Percentiles rank a stretch among this genome's conserved stretches.
Conservation (phyloP, 225 moss, liverwort and hornwort genomes). For the Polytrichum formosum region DNA sequence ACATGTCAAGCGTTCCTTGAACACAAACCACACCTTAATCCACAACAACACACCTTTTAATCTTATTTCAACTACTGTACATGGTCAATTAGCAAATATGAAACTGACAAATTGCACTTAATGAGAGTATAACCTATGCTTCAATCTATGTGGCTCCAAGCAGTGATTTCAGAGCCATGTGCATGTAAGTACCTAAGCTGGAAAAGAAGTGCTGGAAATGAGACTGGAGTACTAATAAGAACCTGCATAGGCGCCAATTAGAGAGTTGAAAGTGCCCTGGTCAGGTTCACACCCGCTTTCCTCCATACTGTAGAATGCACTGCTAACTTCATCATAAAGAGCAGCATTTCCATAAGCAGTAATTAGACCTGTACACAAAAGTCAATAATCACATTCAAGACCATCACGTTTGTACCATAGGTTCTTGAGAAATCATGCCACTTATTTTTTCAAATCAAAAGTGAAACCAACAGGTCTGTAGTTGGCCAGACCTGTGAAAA, state of each 20-base stretch:
- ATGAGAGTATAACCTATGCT: background rate
- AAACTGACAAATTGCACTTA: background rate
- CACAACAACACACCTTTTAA: background rate
- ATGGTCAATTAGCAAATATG: too few species aligned
- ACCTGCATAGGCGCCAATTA: slow-evolving; percentile 84
- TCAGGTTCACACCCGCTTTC: slow-evolving; percentile 80
- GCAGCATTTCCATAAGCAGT: slow-evolving; percentile 91
- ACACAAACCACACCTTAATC: too few species aligned
- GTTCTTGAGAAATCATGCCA: too few species aligned
- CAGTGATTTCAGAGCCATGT: too few species aligned
- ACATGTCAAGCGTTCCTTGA: too few species aligned
- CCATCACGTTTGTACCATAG: slow-evolving; percentile 7
- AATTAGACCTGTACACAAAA: slow-evolving; percentile 57
- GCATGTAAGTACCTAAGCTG: too few species aligned
- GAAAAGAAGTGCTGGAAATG: too few species aligned
- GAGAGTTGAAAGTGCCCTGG: slow-evolving; percentile 69
- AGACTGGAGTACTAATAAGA: background rate
- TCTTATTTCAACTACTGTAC: too few species aligned
- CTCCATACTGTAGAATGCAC: slow-evolving; percentile 68
- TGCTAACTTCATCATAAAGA: slow-evolving; percentile 71
- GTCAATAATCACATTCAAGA: slow-evolving; percentile 10
- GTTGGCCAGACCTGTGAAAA: slow-evolving; percentile 61
- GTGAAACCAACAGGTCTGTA: too few species aligned
- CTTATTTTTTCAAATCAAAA: too few species aligned
- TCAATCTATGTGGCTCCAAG: too few species aligned